Base-by-base conservation (phyloP, 2,329 filamentous ascomycete species). In the Fusarium sp. region DNA sequence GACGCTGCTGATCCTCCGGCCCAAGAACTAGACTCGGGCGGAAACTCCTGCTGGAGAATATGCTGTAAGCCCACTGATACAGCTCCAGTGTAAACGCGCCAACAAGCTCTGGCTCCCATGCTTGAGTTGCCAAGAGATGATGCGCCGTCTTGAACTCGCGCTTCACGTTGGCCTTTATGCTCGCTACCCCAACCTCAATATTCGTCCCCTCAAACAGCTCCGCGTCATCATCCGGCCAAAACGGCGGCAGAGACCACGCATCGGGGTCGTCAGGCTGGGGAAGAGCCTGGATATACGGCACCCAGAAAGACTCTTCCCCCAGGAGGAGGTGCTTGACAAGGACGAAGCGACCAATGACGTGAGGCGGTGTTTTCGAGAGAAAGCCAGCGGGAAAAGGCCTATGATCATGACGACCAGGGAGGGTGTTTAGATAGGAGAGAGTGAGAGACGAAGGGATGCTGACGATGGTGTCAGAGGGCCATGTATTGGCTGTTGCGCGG, bases 301-400 rank as follows among this genome's bases (percentile, higher is more conserved):
- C 80, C 90, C 90, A 93, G 64, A 84, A 85, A 0, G 89, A 90
- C 2, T 79, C 69, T 2, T 74, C 51, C 2, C 83, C 84, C 3
- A 81, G 74, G 29, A 92, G 77, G 69, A 86, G 87, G 71, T 93
- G 85, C 58, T 88, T 84, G 70, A 90, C 80, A 6, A 93, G 79
- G 61, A 90, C 88, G 73, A 92, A 89, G 4, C 88, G 82, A 9
- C 85, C 82, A 44, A 88, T 75, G 53, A 90, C 84, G 63, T 90
- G 83, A 0, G 85, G 81, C 1, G 82, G 81, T 2, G 81, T 73
- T 5, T 70, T 67, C 1, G 77, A 66, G 42, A 89, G 72, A 63
- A 90, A 86, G 1, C 70, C 69, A 0, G 63, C 44, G 0, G 84
- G 81, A 42, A 90, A 84, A 4, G 58, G 59, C 43, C 46, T 52